A percentile compares a stretch with the other conserved stretches of the same genome.
Conservation (phyloP, 2,329 filamentous ascomycete genomes). For the Chaetomiaceae sp. region DNA sequence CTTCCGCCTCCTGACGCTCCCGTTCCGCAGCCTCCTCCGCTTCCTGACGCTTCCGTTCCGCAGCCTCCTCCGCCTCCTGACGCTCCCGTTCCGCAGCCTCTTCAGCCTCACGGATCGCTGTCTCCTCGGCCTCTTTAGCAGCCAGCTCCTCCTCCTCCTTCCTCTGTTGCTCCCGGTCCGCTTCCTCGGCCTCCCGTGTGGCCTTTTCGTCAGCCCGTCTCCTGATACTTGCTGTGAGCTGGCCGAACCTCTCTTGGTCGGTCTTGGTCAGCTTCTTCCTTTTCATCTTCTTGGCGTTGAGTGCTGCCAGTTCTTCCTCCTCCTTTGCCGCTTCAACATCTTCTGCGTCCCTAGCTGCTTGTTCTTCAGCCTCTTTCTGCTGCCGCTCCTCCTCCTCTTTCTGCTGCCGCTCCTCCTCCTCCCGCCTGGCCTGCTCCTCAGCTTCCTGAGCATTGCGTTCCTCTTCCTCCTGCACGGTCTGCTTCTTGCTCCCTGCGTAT, state of each 20-base stretch:
- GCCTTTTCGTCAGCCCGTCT: slow-evolving; percentile 41
- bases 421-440: slow-evolving; percentile 30
- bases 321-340: slow-evolving; percentile 20
- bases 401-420: too few relatives aligned
- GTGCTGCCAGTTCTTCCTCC: slow-evolving; percentile 37
- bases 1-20: slow-evolving; percentile 20
- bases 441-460: slow-evolving; percentile 35
- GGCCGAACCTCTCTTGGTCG: slow-evolving; percentile 42
- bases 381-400: slow-evolving; percentile 32
- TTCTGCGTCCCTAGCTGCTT: slow-evolving; percentile 25
- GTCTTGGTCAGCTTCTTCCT: slow-evolving; percentile 43
- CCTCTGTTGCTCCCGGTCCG: slow-evolving; percentile 14
- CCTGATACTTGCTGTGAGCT: slow-evolving; percentile 34
- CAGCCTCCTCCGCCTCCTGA: slow-evolving; percentile 26
- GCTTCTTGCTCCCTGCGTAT: slow-evolving; percentile 28
- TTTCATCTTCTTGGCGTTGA: slow-evolving; percentile 52
- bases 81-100: slow-evolving; percentile 12
- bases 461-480: slow-evolving; percentile 35
- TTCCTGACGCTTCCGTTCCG: slow-evolving; percentile 17
- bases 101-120: not conserved
- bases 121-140: slow-evolving; percentile 27
- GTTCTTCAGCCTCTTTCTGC: slow-evolving; percentile 17
- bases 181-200: slow-evolving; percentile 28
- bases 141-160: slow-evolving; percentile 25
- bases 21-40: slow-evolving; percentile 11